Percentiles rank a stretch among this genome's conserved stretches.
Conservation (phyloP, 1,139 yeast species). For the Candida sp. region DNA sequence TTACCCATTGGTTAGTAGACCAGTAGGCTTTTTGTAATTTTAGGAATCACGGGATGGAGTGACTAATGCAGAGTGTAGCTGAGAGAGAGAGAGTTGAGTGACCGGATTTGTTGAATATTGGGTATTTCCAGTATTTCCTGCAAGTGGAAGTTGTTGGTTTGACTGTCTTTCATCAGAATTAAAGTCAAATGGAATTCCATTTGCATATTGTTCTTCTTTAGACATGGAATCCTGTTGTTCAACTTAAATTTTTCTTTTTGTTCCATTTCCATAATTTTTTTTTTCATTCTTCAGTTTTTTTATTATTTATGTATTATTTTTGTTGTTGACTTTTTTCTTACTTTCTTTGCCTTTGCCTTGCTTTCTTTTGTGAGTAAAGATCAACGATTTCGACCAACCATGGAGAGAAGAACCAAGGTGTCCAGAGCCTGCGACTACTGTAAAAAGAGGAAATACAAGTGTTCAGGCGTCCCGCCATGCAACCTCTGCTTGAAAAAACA, state of each 20-base stretch:
- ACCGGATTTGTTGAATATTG: too few relatives aligned
- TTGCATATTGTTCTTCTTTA: background rate
- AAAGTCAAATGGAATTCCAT: too few relatives aligned
- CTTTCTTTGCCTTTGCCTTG: background rate
- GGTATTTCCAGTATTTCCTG: too few relatives aligned
- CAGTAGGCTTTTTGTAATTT: too few relatives aligned
- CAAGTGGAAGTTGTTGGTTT: too few relatives aligned
- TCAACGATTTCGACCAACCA: background rate
- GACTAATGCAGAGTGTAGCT: too few relatives aligned
- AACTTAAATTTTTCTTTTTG: background rate
- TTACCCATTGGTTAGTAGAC: too few relatives aligned
- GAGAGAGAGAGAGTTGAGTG: too few relatives aligned
- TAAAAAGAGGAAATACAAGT: conserved; percentile 39
- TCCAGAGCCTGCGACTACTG: conserved; percentile 45
- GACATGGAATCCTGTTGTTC: background rate
- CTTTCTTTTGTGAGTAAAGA: background rate
- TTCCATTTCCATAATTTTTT: background rate
- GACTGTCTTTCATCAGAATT: too few relatives aligned
- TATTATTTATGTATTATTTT: background rate
- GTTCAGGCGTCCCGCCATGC: conserved; percentile 33
- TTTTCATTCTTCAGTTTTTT: background rate
- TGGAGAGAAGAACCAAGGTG: conserved; percentile 30
- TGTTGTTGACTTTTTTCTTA: background rate
- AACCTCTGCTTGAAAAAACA: conserved; percentile 27
- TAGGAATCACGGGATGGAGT: too few relatives aligned